Evolutionary conservation across 2,329 filamentous ascomycete species (phyloP).

Genomic region (Epichloe amarillans): DNA sequence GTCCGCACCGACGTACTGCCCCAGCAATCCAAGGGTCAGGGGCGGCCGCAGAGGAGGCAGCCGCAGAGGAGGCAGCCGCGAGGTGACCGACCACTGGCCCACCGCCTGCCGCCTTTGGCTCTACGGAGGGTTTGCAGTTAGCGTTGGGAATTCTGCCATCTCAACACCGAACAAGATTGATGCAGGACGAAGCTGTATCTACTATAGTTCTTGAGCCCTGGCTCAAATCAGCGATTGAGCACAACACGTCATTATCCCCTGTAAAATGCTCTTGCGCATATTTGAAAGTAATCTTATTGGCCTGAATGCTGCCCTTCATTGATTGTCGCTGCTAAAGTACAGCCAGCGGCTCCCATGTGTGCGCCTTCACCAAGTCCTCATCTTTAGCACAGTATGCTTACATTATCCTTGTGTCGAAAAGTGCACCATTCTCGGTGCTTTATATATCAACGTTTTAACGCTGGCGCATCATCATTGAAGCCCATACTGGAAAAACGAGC

Average conservation of each 20-base stretch:
- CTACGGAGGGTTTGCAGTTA: neutral
- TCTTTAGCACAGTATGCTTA: conserved; percentile 7
- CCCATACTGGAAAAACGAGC: neutral
- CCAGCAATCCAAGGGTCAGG: neutral
- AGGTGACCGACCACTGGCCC: neutral
- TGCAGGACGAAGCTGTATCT: neutral
- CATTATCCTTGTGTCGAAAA: conserved; percentile 6
- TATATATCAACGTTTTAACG: neutral
- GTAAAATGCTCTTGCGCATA: neutral
- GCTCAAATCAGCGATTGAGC: neutral
- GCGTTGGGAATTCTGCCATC: neutral
- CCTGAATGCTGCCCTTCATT: neutral
- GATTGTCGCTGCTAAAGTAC: neutral
- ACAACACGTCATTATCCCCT: neutral
- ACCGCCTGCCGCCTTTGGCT: neutral
- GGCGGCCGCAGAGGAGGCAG: neutral
- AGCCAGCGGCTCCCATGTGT: neutral
- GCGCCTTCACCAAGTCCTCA: neutral
- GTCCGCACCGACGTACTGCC: conserved; percentile 4
- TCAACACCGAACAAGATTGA: neutral
- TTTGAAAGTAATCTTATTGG: neutral
- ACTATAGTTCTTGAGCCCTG: no score
- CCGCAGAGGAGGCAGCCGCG: neutral
- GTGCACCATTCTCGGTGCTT: neutral
- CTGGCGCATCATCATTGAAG: neutral